phyloP scores from a whole-genome alignment of 2,329 filamentous ascomycete species.

The Didymellaceae sp. region DNA sequence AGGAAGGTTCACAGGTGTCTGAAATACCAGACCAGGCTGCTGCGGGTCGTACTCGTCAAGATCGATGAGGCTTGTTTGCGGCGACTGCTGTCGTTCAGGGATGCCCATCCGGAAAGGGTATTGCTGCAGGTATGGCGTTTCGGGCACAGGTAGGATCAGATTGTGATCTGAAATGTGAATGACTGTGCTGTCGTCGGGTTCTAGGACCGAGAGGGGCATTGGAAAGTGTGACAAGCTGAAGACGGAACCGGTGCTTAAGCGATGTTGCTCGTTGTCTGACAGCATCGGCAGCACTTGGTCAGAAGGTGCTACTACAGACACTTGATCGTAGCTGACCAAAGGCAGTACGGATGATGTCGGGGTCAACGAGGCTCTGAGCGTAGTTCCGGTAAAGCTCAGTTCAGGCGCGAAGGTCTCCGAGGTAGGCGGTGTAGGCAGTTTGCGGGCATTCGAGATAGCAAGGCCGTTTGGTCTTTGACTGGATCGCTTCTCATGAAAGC shows the following conservation, averaged over 20 bases:
- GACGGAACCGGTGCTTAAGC: conserved; percentile 35
- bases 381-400: conserved; percentile 42
- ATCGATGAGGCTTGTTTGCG: conserved; percentile 19
- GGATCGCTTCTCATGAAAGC: not conserved
- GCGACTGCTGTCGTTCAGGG: conserved; percentile 15
- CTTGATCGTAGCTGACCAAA: conserved; percentile 42
- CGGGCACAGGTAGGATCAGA: conserved; percentile 11
- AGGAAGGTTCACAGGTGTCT: conserved; percentile 24
- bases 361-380: conserved; percentile 49
- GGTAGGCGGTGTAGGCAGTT: conserved; percentile 37
- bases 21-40: conserved; percentile 25
- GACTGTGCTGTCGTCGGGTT: conserved; percentile 65
- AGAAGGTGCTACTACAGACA: conserved; percentile 26
- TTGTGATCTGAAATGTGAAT: conserved; percentile 51
- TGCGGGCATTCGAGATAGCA: conserved; percentile 23
- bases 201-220: conserved; percentile 84
- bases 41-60: conserved; percentile 33
- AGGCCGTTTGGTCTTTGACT: conserved; percentile 2
- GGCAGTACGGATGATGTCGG: conserved; percentile 50
- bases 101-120: conserved; percentile 31
- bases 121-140: conserved; percentile 26
- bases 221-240: conserved; percentile 59
- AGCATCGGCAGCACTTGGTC: conserved; percentile 17
- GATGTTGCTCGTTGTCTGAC: conserved; percentile 23
- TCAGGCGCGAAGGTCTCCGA: conserved; percentile 45